These are phyloP conservation scores for Auricularia sp. DNA, from an alignment of 768 basidiomycete genomes.

Conservation along the genomic window DNA sequence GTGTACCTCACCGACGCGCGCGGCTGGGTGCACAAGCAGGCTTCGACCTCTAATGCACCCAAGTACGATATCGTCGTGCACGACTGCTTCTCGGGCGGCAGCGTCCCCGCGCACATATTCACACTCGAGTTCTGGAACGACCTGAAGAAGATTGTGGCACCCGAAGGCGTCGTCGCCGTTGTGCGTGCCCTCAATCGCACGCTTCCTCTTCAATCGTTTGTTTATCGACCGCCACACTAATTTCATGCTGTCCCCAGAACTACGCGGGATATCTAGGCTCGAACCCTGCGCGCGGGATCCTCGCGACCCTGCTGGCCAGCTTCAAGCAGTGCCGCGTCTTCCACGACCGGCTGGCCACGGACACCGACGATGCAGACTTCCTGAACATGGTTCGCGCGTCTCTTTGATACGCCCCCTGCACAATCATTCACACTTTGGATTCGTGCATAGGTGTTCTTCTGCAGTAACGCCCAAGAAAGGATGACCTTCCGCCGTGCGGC, in stretches of 20 bases:
- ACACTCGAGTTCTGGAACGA: slow-evolving; percentile 76
- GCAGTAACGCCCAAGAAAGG: slow-evolving; percentile 44
- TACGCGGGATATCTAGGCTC: slow-evolving; percentile 67
- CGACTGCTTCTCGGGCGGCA: slow-evolving; percentile 90
- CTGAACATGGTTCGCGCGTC: slow-evolving; percentile 57
- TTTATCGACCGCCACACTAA: too few relatives aligned
- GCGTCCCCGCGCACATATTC: slow-evolving; percentile 78
- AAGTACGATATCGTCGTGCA: slow-evolving; percentile 71
- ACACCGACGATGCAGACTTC: slow-evolving; percentile 34
- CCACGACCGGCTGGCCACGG: slow-evolving; percentile 50
- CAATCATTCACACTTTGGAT: not conserved
- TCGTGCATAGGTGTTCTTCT: slow-evolving; percentile 63
- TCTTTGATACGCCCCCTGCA: not conserved
- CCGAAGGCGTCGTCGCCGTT: slow-evolving; percentile 70
- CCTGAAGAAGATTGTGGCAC: slow-evolving; percentile 49
- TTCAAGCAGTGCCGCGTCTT: slow-evolving; percentile 78
- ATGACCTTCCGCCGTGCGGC: slow-evolving; percentile 48
- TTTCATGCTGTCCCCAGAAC: slow-evolving; percentile 40
- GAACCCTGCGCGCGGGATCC: slow-evolving; percentile 50
- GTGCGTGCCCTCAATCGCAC: slow-evolving; percentile 33
- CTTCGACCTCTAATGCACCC: slow-evolving; percentile 14
- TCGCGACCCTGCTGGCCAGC: slow-evolving; percentile 56
- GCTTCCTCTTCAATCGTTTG: not conserved
- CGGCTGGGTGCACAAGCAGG: slow-evolving; percentile 44
- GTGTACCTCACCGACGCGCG: slow-evolving; percentile 75